Evolutionary conservation across 23 red algal genomes (phyloP), one percentile per base, ranked within the genome.

Genomic region (Gracilaria vermiculophylla): DNA sequence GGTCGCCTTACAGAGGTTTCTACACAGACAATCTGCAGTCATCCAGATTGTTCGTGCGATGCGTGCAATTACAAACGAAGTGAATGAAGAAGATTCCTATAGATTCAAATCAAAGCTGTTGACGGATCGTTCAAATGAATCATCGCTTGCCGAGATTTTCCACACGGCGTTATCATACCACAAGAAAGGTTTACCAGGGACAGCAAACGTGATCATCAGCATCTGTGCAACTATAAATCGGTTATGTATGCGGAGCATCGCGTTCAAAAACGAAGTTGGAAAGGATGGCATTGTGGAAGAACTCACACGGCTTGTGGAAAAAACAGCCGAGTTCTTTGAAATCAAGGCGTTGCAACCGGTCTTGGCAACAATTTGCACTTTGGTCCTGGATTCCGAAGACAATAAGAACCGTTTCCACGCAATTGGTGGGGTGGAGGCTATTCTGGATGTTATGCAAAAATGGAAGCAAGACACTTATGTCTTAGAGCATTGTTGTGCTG

Each of bases 211-310:
- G 45, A 90, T 90, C 62, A 80, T 90, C 17, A 90, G 72, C 43
- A 80, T 90, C 75, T 90, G 86, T 71, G 86, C 73, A 35, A 80
- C 73, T 34, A 80, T 90, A 55, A 90, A 90, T 72, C 72, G 73
- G 12, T 53, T 78, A 11, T 78, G 86, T 27, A 80, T 90, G 72
- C 62, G 62, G 19, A 64, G 52, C 58, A 61, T 73, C 10, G 75
- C 72, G 25, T 80, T 80, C 53, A 90, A 90, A 47, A 90, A 90
- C 73, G 75, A 69, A 69, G 62, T 90, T 48, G 86, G 86, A 40
- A 80, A 80, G 75, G 72, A 78, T 80, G 86, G 86, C 33, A 90
- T 90, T 50, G 86, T 90, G 13, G 86, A 90, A 35, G 86, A 90
- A 45, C 54, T 90, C 27, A 78, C 54, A 25, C 34, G 75, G 43